Conservation (phyloP, 1,284 basidiomycete species). For the Naganishia liquefaciens region DNA sequence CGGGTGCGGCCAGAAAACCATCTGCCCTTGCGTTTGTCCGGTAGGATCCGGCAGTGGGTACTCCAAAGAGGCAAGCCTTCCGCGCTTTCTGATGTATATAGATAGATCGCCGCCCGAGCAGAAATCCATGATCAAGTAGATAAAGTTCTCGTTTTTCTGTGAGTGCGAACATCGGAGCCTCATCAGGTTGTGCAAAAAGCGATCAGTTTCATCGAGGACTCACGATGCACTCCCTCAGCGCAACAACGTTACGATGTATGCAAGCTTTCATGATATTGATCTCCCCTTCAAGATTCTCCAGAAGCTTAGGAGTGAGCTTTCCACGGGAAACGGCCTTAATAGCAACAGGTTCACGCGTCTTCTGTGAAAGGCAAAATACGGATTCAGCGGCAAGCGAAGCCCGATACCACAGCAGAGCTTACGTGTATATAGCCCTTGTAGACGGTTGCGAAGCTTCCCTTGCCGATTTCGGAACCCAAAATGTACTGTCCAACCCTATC, state of each 20-base stretch:
- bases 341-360: constrained; percentile 74
- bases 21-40: constrained; percentile 54
- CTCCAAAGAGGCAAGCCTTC: constrained; percentile 78
- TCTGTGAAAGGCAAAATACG: constrained; percentile 56
- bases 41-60: constrained; percentile 65
- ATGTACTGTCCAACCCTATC: constrained; percentile 57
- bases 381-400: not conserved
- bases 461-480: constrained; percentile 60
- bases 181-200: too few relatives aligned
- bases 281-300: constrained; percentile 96
- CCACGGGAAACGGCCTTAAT: constrained; percentile 93
- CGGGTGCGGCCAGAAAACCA: constrained; percentile 80
- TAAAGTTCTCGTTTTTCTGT: constrained; percentile 86
- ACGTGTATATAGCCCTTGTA: constrained; percentile 90
- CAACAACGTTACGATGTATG: constrained; percentile 90
- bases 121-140: constrained; percentile 98
- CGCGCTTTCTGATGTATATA: constrained; percentile 92
- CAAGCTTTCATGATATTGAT: constrained; percentile 95
- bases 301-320: constrained; percentile 85
- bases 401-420: constrained; percentile 34
- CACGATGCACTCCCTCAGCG: constrained; percentile 83
- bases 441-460: constrained; percentile 92
- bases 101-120: constrained; percentile 95
- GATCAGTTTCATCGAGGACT: constrained; percentile 36
- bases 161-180: too few relatives aligned